Percentiles rank a stretch among this genome's conserved stretches.
Conservation (phyloP, 176 grass and related monocot genomes). For the Aegilops sharonensis region DNA sequence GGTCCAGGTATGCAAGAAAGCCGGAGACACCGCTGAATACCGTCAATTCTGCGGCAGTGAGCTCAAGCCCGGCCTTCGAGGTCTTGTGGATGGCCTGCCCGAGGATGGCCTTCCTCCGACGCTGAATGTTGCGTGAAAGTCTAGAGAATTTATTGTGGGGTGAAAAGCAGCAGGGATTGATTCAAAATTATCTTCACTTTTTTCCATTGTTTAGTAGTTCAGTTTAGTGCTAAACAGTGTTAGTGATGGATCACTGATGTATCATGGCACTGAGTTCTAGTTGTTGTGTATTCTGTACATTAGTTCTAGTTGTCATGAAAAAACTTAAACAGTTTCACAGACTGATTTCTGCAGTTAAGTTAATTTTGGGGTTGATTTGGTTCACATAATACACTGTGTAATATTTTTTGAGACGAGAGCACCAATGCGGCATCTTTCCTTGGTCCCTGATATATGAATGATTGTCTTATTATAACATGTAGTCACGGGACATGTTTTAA, state of each 20-base stretch:
- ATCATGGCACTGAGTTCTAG: slow-evolving; percentile 3
- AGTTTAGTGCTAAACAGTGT: slow-evolving; percentile 20
- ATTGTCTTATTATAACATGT: not conserved
- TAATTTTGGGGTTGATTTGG: not conserved
- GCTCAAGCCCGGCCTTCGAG: slow-evolving; percentile 47
- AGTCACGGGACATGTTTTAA: not conserved
- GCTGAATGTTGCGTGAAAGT: not conserved
- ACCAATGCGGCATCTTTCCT: not conserved
- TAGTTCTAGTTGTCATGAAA: too few species aligned
- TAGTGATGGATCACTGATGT: not conserved
- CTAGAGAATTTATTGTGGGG: not conserved
- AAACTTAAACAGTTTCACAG: not conserved
- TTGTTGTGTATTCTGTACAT: not conserved
- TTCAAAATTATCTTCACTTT: not conserved
- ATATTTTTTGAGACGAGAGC: not conserved
- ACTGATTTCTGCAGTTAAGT: not conserved
- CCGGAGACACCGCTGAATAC: slow-evolving; percentile 53
- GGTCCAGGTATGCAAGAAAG: slow-evolving; percentile 59
- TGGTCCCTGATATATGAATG: not conserved
- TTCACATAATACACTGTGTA: not conserved
- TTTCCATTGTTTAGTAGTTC: not conserved
- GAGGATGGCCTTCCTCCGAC: not conserved
- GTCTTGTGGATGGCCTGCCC: slow-evolving; percentile 25
- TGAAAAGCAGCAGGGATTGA: not conserved
- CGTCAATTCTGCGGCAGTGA: slow-evolving; percentile 47